Conservation (phyloP, 371 early-diverging fungal genomes). For the Lichtheimia hyalospora region DNA sequence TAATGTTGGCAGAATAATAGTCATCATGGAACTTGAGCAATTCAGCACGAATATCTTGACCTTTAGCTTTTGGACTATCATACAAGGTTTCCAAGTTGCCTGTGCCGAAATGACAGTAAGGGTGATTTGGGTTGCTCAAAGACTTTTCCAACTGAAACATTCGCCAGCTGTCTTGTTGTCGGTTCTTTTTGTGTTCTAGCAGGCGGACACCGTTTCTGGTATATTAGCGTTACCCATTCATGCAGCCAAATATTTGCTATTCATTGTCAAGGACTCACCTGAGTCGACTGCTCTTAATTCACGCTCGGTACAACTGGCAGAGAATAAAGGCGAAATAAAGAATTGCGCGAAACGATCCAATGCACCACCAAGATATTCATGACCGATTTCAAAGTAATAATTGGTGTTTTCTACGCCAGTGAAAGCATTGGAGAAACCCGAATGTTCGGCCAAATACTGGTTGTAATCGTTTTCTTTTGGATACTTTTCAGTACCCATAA, state of each 20-base stretch:
- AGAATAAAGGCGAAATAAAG: slow-evolving; percentile 89
- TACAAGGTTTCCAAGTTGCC: slow-evolving; percentile 84
- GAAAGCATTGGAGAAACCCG: slow-evolving; percentile 96
- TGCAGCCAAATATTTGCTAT: background rate
- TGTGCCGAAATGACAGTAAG: slow-evolving; percentile 86
- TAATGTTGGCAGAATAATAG: slow-evolving; percentile 93
- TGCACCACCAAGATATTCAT: slow-evolving; percentile 85
- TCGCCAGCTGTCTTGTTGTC: slow-evolving; percentile 86
- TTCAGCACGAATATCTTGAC: slow-evolving; percentile 81
- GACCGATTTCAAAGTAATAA: slow-evolving; percentile 95
- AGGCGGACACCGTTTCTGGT: background rate
- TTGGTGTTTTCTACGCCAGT: slow-evolving; percentile 88
- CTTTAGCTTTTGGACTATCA: slow-evolving; percentile 67
- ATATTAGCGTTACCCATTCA: slow-evolving; percentile 1
- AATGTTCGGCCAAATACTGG: slow-evolving; percentile 83
- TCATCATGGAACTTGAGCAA: slow-evolving; percentile 84
- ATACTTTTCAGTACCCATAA: slow-evolving; percentile 88
- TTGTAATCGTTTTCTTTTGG: slow-evolving; percentile 95
- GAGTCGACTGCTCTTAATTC: slow-evolving; percentile 95
- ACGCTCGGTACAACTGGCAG: slow-evolving; percentile 84
- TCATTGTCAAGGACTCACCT: slow-evolving; percentile 28
- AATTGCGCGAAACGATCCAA: slow-evolving; percentile 95
- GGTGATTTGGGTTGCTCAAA: slow-evolving; percentile 78
- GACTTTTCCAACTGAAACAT: slow-evolving; percentile 83
- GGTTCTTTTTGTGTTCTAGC: slow-evolving; percentile 88